Percentiles rank a stretch among this genome's conserved stretches.
Conservation (phyloP, 176 grass and related monocot genomes). For the Triticum turgidum region DNA sequence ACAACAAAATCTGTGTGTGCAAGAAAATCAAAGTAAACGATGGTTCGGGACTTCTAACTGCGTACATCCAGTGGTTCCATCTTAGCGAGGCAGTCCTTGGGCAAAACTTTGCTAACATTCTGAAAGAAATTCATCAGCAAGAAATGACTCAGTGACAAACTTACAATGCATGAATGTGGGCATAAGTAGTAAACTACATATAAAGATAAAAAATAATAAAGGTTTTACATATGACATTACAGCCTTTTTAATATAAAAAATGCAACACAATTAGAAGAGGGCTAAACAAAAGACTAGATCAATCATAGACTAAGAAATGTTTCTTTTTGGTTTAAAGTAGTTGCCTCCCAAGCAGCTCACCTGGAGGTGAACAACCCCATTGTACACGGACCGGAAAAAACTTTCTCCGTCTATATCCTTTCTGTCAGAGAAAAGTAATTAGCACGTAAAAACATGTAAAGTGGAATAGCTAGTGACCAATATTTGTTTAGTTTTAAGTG, state of each 20-base stretch:
- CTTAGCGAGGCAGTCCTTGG: conserved; percentile 43
- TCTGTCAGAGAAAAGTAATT: conserved; percentile 21
- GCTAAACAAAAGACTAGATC: not conserved
- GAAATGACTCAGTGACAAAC: not conserved
- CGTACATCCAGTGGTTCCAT: conserved; percentile 34
- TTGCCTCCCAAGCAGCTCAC: conserved; percentile 4
- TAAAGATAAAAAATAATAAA: not conserved
- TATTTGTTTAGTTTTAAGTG: not conserved
- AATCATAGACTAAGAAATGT: not conserved
- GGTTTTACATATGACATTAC: not conserved
- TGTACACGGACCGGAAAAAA: conserved; percentile 35
- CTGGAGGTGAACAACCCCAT: conserved; percentile 68
- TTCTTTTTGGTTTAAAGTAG: not conserved
- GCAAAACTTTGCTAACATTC: conserved; percentile 54
- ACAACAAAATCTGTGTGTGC: not conserved
- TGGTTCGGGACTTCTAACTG: not conserved
- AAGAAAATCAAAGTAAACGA: not conserved
- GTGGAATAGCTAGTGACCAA: not conserved
- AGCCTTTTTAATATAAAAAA: not conserved
- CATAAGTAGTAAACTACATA: not conserved
- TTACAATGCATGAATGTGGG: not conserved
- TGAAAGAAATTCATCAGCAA: not conserved
- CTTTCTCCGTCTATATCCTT: conserved; percentile 63
- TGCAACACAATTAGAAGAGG: not conserved
- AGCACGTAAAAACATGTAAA: not conserved